Percentiles rank a stretch among this genome's conserved stretches.
phyloP scores from a whole-genome alignment of 345 rosid species.

The Clausena lansium region DNA sequence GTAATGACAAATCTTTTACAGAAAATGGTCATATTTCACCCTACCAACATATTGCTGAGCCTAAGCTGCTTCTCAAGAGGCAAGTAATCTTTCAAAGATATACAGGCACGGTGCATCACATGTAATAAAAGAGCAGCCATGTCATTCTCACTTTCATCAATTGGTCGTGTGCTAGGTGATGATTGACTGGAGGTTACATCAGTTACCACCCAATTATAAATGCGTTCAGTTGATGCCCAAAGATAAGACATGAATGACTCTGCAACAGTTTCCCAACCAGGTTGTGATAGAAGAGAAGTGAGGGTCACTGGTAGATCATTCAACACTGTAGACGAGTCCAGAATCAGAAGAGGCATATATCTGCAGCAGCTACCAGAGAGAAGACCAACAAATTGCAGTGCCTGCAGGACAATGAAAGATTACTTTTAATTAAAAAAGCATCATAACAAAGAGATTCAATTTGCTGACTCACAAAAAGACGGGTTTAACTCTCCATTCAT shows the following conservation, averaged over 20 bases:
- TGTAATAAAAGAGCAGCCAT: constrained; percentile 39
- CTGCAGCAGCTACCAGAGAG: constrained; percentile 79
- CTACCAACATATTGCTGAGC: constrained; percentile 56
- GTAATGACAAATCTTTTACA: neutral
- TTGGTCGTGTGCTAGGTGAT: constrained; percentile 25
- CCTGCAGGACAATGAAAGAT: constrained; percentile 38
- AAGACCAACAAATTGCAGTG: constrained; percentile 64
- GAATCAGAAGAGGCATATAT: constrained; percentile 79
- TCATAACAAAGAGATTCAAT: neutral
- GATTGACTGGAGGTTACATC: constrained; percentile 19
- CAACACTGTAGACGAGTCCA: constrained; percentile 52
- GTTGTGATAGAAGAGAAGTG: constrained; percentile 55
- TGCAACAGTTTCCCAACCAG: constrained; percentile 54
- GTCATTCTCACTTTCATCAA: constrained; percentile 46
- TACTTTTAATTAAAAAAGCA: neutral
- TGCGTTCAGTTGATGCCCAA: constrained; percentile 60
- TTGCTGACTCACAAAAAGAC: neutral
- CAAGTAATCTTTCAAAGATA: constrained; percentile 53
- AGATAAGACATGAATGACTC: constrained; percentile 51
- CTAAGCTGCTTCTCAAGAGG: constrained; percentile 69
- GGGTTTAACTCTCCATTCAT: neutral
- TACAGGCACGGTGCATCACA: constrained; percentile 55
- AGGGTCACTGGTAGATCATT: constrained; percentile 73
- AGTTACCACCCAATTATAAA: constrained; percentile 46
- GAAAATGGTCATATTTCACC: constrained; percentile 6